Evolutionary conservation across 257 asterid species (phyloP), one percentile per base, ranked within the genome.

Genomic region (Anisodus tanguticus): DNA sequence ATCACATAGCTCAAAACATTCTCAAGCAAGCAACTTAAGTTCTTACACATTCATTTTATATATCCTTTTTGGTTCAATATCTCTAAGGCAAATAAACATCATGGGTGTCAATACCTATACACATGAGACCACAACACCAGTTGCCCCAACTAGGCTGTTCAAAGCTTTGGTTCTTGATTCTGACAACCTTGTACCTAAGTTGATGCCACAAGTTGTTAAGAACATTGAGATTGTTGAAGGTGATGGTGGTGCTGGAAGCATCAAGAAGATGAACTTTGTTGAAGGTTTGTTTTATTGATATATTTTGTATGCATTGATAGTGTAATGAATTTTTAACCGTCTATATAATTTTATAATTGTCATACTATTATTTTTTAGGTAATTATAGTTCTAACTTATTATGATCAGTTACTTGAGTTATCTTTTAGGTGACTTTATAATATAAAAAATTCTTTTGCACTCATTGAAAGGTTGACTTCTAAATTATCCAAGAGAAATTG

Each of bases 171-270:
- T 79, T 10, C 19, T 79, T 45, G 62, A 66, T 11, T 31, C 51
- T 19, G 83, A 84, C 54, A 78, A 79, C n/a, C 77, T 79, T 37
- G 4, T 79, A 2, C 84, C 84, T 1, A 84, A 67, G 16, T 70
- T 84, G 80, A 63, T 55, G 84, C 81, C 87, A 39, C 70, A 67
- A 41, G 60, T 45, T 45, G 53, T 84, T 82, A 79, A 54, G 17
- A 84, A 81, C 62, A 35, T 79, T 79, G 72, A 84, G 63, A 79
- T 47, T 7, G 57, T 55, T 41, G 60, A 45, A 19, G 87, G 84
- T 81, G 63, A 72, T 59, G 82, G 76, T n/a, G 86, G 82, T 17
- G 74, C 19, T 60, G 86, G 72, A 11, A 84, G 60, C 43, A 84
- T 79, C 43, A 84, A 79, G 84, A 81, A 84, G 60, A 84, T 80